Evolutionary conservation across 345 rosid genomes (phyloP).

Genomic region (Populus euphratica): DNA sequence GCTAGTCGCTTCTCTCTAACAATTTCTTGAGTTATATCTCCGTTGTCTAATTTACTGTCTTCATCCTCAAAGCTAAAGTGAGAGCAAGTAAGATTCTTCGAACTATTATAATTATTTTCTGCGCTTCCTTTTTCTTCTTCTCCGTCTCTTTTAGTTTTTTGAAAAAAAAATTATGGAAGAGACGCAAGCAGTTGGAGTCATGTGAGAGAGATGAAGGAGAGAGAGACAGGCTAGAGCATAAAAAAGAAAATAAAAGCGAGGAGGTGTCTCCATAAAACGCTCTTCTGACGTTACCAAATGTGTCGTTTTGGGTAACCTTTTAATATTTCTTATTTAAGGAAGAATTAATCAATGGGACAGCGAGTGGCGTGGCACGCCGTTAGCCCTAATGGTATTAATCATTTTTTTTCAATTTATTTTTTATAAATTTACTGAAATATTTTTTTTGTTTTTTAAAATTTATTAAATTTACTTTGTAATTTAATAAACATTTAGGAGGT

Average conservation of each 20-base stretch:
- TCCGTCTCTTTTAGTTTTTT: background rate
- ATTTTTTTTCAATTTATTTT: no score
- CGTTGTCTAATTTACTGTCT: background rate
- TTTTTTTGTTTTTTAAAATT: no score
- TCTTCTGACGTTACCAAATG: background rate
- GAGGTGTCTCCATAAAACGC: background rate
- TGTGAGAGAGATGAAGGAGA: background rate
- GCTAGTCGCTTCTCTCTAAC: background rate
- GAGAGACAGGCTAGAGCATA: no score
- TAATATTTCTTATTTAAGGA: background rate
- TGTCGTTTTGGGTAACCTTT: background rate
- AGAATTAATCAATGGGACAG: background rate
- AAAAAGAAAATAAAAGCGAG: background rate
- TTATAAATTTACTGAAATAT: no score
- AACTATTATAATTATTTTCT: no score
- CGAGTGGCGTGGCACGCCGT: background rate
- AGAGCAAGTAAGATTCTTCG: background rate
- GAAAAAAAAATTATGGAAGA: background rate
- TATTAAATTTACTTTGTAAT: no score
- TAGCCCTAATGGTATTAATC: no score
- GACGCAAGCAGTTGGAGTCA: no score
- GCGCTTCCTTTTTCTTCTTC: background rate
- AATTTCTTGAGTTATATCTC: background rate
- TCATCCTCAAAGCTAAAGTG: background rate
- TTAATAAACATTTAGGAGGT: no score